phyloP scores from a whole-genome alignment of 2,329 filamentous ascomycete genomes.

The Xylaria sp. region DNA sequence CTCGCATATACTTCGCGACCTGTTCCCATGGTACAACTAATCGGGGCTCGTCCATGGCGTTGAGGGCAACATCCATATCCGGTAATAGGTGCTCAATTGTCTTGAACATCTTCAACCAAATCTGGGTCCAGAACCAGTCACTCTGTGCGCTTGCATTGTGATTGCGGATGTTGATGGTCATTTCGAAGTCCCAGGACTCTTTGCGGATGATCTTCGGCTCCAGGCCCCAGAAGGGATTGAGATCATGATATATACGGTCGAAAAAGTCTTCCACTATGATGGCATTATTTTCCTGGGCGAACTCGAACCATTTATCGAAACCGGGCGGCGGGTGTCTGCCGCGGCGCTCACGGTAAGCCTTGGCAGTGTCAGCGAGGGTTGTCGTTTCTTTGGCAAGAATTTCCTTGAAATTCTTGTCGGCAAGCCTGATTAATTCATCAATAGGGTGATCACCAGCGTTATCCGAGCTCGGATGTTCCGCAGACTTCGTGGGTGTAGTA shows the following conservation, averaged over 20 bases:
- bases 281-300: slow-evolving; percentile 56
- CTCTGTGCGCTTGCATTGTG: slow-evolving; percentile 62
- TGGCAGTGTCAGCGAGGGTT: slow-evolving; percentile 58
- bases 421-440: slow-evolving; percentile 56
- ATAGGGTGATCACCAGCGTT: slow-evolving; percentile 54
- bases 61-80: slow-evolving; percentile 75
- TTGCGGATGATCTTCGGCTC: slow-evolving; percentile 60
- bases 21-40: slow-evolving; percentile 73
- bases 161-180: slow-evolving; percentile 69
- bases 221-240: slow-evolving; percentile 66
- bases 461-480: slow-evolving; percentile 36
- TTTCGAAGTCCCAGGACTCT: slow-evolving; percentile 66
- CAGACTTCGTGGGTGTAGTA: slow-evolving; percentile 21
- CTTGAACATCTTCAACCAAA: slow-evolving; percentile 66
- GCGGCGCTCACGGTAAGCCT: slow-evolving; percentile 57
- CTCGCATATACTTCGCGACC: slow-evolving; percentile 64
- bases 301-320: slow-evolving; percentile 61
- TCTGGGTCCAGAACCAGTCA: slow-evolving; percentile 68
- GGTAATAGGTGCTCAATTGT: slow-evolving; percentile 67
- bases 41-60: slow-evolving; percentile 74
- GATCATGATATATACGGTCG: slow-evolving; percentile 65
- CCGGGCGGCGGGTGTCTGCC: slow-evolving; percentile 63
- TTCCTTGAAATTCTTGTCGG: slow-evolving; percentile 53
- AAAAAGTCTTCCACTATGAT: slow-evolving; percentile 62
- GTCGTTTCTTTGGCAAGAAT: slow-evolving; percentile 56